Conservation (phyloP, 2,329 filamentous ascomycete genomes). For the Epichloe brachyelytri region DNA sequence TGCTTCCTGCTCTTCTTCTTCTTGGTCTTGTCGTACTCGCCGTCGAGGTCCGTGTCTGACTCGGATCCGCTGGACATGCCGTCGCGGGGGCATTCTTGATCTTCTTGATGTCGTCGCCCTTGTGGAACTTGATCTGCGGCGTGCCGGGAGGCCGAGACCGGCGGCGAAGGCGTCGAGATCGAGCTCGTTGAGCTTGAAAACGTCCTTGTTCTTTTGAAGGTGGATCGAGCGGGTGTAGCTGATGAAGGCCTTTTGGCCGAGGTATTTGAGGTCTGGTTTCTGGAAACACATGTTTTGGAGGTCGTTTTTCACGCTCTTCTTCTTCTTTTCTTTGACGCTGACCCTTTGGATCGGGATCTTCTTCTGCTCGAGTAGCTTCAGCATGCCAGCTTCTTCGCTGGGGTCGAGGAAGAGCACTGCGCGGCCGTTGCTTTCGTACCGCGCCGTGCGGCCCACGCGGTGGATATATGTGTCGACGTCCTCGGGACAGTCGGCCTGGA, state of each 20-base stretch:
- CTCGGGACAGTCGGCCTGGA: slow-evolving; percentile 96
- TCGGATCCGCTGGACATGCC: slow-evolving; percentile 51
- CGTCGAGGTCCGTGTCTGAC: slow-evolving; percentile 39
- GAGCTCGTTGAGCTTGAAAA: slow-evolving; percentile 74
- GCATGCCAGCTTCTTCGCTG: slow-evolving; percentile 84
- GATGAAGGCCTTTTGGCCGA: slow-evolving; percentile 91
- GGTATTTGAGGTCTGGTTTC: slow-evolving; percentile 82
- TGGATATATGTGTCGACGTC: slow-evolving; percentile 98
- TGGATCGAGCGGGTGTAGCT: slow-evolving; percentile 78
- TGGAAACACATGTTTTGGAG: slow-evolving; percentile 94
- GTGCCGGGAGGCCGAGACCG: slow-evolving; percentile 78
- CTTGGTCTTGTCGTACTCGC: slow-evolving; percentile 19
- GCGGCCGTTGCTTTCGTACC: slow-evolving; percentile 75
- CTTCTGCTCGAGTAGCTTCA: slow-evolving; percentile 71
- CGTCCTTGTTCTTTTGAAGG: slow-evolving; percentile 80
- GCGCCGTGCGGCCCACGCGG: slow-evolving; percentile 84
- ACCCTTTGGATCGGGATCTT: slow-evolving; percentile 82
- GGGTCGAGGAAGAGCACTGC: slow-evolving; percentile 88
- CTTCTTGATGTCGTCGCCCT: slow-evolving; percentile 76
- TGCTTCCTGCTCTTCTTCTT: slow-evolving; percentile 49
- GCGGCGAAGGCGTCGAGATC: slow-evolving; percentile 76
- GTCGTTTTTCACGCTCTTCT: slow-evolving; percentile 70
- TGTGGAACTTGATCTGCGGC: slow-evolving; percentile 85
- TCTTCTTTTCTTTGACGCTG: slow-evolving; percentile 80
- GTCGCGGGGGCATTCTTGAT: slow-evolving; percentile 70